Base-by-base conservation (phyloP, 2,329 filamentous ascomycete species). In the Diaporthe nobilis region DNA sequence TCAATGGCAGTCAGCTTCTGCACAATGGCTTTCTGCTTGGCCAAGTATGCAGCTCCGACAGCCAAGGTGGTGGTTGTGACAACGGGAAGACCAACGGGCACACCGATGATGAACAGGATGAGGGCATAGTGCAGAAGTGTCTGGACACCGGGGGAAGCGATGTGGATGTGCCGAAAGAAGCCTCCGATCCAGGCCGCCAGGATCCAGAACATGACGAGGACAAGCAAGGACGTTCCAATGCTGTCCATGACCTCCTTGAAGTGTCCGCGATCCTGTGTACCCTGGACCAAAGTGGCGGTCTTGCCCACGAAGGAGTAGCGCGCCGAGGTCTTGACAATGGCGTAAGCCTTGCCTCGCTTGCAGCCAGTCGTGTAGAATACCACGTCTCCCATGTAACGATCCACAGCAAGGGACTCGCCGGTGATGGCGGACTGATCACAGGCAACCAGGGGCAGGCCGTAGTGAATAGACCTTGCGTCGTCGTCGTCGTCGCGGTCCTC, bases 201-300 rank as follows among this genome's bases (percentile, higher is more conserved):
- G 84, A 95, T 94, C 89, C 90, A 95, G 87, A 94, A 93, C 86
- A 95, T 92, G 86, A 95, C 93, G 77, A 95, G 87, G 80, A 95
- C 92, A 80, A 95, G 88, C 76, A 95, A 88, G 76, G 91, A 87
- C 71, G 92, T 94, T 85, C 93, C 93, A 81, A 95, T 95, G 82
- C 90, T 93, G 90, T 95, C 92, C 93, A 95, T 95, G 88, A 95
- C 94, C 79, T 93, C 92, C 88, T 95, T 95, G 90, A 94, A 80
- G 85, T 94, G 92, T 86, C 93, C 93, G 81, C 91, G 89, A 84
- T 95, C 93, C 86, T 94, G 89, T 78, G 93, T 93, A 78, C 93
- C 93, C 86, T 94, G 91, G 61, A 95, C 93, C 72, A 95, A 88
- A 79, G 90, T 90, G 78, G 93, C 93, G 79, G 93, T 95, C 84